Base-by-base conservation (phyloP, 140 eudicot genomes). In the Bidens hawaiensis region DNA sequence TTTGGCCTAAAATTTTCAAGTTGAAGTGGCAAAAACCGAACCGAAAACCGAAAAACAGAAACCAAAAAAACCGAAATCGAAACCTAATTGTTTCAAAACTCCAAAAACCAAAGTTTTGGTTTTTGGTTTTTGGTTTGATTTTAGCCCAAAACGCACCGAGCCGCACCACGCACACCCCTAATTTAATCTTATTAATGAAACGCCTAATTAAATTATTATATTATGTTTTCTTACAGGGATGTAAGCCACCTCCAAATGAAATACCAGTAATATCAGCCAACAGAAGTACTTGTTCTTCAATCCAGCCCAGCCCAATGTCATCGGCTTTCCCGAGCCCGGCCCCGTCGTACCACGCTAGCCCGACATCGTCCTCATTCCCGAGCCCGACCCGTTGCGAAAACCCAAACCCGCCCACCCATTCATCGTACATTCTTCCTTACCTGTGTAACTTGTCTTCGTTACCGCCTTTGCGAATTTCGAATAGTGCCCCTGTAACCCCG, bases 401-500 rank as follows among this genome's bases (percentile, higher is more conserved):
- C 69, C 78, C 74, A 2, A n/a, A n/a, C n/a, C n/a, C n/a, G n/a
- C 69, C 79, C 5, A 83, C 83, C 79, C 88, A 85, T 18, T 79
- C 95, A 0, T 74, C 94, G 31, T 86, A 83, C 72, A 60, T 83
- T 45, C 83, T 83, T 27, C 95, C 97, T 56, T 90, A 83, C 69
- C 94, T 86, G 15, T 76, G 79, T 59, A 89, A 86, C 72, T 60
- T 85, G 70, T 45, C 88, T 6, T 69, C 91, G 0, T 85, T 90
- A 7, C 95, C 97, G 22, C 76, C 84, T 19, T 72, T 86, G 17
- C 83, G 97, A 19, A 84, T 90, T 24, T 90, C 97, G 30, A 90
- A 85, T 49, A 86, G 95, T 71, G 97, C 97, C 25, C 97, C 97
- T 2, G 95, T 90, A 27, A 90, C 97, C 5, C 97, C 97, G 4